These are phyloP conservation scores for Penicillium mononematosum DNA, from an alignment of 495 filamentous ascomycete species.

Conservation along the genomic window DNA sequence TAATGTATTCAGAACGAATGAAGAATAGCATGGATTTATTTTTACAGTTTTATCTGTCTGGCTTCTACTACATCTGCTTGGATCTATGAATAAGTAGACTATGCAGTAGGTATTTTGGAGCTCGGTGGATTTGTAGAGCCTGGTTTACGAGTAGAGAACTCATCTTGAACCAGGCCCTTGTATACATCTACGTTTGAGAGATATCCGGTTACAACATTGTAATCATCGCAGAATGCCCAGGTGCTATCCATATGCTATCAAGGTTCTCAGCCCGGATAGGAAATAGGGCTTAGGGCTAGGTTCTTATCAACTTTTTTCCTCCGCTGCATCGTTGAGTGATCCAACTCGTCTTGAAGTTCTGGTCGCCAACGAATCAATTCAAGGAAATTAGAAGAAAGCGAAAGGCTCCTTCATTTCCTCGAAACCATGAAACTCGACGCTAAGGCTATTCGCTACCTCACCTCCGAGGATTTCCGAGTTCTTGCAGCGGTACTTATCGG, in stretches of 20 bases:
- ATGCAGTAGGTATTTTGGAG: not conserved
- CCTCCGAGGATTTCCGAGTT: constrained; percentile 89
- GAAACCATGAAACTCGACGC: constrained; percentile 85
- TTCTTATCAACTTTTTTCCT: constrained; percentile 36
- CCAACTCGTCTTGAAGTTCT: constrained; percentile 15
- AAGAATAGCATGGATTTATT: constrained; percentile 37
- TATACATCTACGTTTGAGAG: not conserved
- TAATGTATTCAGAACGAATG: constrained; percentile 45
- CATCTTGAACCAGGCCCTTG: not conserved
- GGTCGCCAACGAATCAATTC: constrained; percentile 8
- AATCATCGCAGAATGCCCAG: not conserved
- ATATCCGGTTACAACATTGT: not conserved
- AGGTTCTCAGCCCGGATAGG: constrained; percentile 27
- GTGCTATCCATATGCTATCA: constrained; percentile 2
- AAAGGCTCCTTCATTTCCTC: not conserved
- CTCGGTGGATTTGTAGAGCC: not conserved
- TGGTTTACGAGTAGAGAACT: not conserved
- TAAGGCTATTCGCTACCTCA: constrained; percentile 85
- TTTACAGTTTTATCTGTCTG: constrained; percentile 5
- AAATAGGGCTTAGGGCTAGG: constrained; percentile 49
- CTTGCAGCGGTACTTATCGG: constrained; percentile 71
- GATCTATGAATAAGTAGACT: not conserved
- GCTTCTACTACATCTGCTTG: not conserved
- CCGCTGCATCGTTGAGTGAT: constrained; percentile 18
- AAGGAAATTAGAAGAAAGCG: constrained; percentile 1